Evolutionary conservation across 352 stramenopile species (phyloP).

Genomic region (Phytophthora cryptogea): DNA sequence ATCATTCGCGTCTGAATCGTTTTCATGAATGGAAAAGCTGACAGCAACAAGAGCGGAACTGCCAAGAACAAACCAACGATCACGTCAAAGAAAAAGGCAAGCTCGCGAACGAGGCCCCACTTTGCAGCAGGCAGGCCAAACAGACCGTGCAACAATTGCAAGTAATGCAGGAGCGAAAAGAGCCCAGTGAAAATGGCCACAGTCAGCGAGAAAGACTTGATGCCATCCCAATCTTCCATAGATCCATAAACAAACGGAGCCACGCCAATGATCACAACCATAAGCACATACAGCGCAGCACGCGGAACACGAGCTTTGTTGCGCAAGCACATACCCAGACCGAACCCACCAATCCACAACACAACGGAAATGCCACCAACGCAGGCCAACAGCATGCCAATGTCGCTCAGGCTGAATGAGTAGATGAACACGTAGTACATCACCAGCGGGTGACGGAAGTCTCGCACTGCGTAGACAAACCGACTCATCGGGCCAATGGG

Average conservation of each 20-base stretch:
- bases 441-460: slow-evolving; percentile 75
- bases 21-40: slow-evolving; percentile 87
- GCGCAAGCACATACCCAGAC: slow-evolving; percentile 47
- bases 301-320: slow-evolving; percentile 70
- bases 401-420: slow-evolving; percentile 71
- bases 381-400: slow-evolving; percentile 60
- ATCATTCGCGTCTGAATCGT: slow-evolving; percentile 92
- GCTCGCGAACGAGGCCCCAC: slow-evolving; percentile 70
- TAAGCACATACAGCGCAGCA: slow-evolving; percentile 68
- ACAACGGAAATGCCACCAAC: slow-evolving; percentile 63
- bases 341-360: slow-evolving; percentile 72
- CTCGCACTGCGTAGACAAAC: slow-evolving; percentile 72
- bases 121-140: slow-evolving; percentile 67
- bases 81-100: slow-evolving; percentile 90
- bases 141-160: slow-evolving; percentile 71
- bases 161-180: slow-evolving; percentile 76
- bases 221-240: slow-evolving; percentile 58
- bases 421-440: slow-evolving; percentile 87
- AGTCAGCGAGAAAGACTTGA: slow-evolving; percentile 75
- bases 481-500: slow-evolving; percentile 67
- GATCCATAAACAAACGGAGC: slow-evolving; percentile 66
- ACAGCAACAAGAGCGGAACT: slow-evolving; percentile 73
- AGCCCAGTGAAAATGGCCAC: slow-evolving; percentile 76
- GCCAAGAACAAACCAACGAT: slow-evolving; percentile 79
- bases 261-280: slow-evolving; percentile 66